These are phyloP conservation scores for Mucor saturninus DNA, from an alignment of 371 early-diverging fungal genomes.

Conservation along the genomic window DNA sequence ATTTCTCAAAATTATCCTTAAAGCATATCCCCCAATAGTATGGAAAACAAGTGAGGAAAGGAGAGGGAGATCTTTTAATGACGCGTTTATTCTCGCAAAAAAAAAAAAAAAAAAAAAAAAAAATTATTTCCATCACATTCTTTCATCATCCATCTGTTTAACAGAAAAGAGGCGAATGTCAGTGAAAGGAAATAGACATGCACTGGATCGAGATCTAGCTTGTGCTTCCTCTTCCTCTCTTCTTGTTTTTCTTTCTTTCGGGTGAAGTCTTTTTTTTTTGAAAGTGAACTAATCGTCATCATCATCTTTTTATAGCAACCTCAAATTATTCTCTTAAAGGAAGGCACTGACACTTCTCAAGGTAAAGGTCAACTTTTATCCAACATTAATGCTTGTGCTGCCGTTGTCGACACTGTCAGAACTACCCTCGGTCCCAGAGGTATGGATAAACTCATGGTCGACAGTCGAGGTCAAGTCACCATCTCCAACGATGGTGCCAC, in stretches of 20 bases:
- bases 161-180: neutral
- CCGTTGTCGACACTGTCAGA: constrained; percentile 95
- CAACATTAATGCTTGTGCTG: constrained; percentile 97
- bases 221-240: neutral
- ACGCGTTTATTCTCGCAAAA: neutral
- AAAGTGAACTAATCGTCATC: neutral
- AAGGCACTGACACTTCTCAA: constrained; percentile 99
- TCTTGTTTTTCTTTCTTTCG: neutral
- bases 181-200: neutral
- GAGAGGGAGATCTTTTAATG: neutral
- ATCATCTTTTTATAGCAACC: constrained; percentile 76
- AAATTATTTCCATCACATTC: neutral
- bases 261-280: no score
- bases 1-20: neutral
- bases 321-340: constrained; percentile 97
- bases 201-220: constrained; percentile 3
- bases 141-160: neutral
- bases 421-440: constrained; percentile 99
- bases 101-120: neutral
- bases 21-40: neutral
- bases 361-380: constrained; percentile 98
- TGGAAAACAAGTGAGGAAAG: neutral
- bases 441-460: constrained; percentile 99
- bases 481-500: constrained; percentile 99
- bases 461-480: constrained; percentile 89